These are phyloP conservation scores for Phialemonium atrogriseum DNA, from an alignment of 2,329 filamentous ascomycete genomes.

Conservation along the genomic window DNA sequence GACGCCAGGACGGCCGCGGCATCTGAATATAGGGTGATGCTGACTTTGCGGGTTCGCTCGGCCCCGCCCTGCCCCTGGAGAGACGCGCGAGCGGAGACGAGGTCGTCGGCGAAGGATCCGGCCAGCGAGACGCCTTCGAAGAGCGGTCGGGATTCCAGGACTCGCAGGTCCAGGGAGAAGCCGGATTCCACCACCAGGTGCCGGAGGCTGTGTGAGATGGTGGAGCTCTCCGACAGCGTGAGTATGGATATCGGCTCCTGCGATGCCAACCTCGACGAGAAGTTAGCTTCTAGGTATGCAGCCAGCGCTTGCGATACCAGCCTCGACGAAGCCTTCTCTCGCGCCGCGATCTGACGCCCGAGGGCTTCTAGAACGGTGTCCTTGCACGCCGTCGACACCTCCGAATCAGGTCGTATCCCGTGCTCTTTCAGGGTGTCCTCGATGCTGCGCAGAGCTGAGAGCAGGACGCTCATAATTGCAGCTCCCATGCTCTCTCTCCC, in stretches of 20 bases:
- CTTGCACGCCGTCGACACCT: constrained; percentile 5
- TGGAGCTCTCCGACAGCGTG: constrained; percentile 56
- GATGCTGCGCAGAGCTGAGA: constrained; percentile 35
- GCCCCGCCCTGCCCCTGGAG: constrained; percentile 4
- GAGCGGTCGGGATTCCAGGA: constrained; percentile 59
- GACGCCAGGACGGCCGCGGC: constrained; percentile 49
- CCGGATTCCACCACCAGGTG: constrained; percentile 26
- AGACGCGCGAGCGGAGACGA: constrained; percentile 14
- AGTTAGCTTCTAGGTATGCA: constrained; percentile 23
- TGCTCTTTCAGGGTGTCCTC: constrained; percentile 19
- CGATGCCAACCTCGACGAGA: constrained; percentile 16
- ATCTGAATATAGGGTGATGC: constrained; percentile 48
- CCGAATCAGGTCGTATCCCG: constrained; percentile 1
- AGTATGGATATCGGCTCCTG: constrained; percentile 36
- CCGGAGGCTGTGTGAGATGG: constrained; percentile 42
- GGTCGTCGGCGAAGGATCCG: constrained; percentile 24
- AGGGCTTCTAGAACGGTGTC: constrained; percentile 9
- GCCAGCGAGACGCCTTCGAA: constrained; percentile 56
- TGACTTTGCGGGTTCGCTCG: constrained; percentile 14
- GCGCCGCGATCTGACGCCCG: constrained; percentile 10
- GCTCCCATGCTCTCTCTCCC: constrained; percentile 60
- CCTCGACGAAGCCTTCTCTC: constrained; percentile 12
- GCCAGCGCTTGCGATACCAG: constrained; percentile 22
- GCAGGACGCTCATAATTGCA: constrained; percentile 42
- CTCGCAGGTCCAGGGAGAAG: constrained; percentile 41